Conservation (phyloP, 139 green algal species). For the Chlamydomonas schloesseri region DNA sequence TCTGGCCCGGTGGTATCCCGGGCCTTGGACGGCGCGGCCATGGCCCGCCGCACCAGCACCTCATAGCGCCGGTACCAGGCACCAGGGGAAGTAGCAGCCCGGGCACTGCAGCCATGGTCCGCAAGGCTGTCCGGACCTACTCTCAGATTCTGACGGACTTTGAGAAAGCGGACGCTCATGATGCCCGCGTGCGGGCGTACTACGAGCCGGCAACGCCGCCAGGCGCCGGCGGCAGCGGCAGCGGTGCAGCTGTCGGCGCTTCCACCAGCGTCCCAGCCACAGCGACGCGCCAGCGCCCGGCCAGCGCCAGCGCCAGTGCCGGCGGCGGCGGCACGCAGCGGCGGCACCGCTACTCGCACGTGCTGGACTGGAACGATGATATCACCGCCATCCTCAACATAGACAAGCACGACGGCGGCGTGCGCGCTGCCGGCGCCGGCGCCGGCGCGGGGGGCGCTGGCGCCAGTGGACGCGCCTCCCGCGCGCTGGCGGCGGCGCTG, state of each 20-base stretch:
- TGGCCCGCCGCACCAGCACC: too few relatives aligned
- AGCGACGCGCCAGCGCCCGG: too few relatives aligned
- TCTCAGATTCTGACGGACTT: conserved; percentile 2
- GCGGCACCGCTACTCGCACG: conserved; percentile 42
- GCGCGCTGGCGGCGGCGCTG: conserved; percentile 23
- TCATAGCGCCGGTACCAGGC: too few relatives aligned
- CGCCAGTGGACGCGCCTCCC: conserved; percentile 1
- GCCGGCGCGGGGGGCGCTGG: neutral
- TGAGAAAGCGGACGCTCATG: neutral
- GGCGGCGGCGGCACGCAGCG: neutral
- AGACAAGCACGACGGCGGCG: conserved; percentile 19
- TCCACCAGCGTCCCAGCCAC: too few relatives aligned
- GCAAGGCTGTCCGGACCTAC: conserved; percentile 36
- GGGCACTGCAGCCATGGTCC: neutral
- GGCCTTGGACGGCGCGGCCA: too few relatives aligned
- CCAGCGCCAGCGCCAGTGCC: too few relatives aligned
- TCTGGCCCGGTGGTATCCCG: too few relatives aligned
- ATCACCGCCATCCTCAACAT: conserved; percentile 14
- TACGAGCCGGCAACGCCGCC: neutral
- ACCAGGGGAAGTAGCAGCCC: too few relatives aligned
- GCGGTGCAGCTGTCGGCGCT: too few relatives aligned
- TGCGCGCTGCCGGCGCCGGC: neutral
- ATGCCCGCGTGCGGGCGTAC: neutral
- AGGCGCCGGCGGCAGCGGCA: neutral
- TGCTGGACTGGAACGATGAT: conserved; percentile 46